phyloP scores from a whole-genome alignment of 208 protist species.

The Trypanosoma platydactyli region DNA sequence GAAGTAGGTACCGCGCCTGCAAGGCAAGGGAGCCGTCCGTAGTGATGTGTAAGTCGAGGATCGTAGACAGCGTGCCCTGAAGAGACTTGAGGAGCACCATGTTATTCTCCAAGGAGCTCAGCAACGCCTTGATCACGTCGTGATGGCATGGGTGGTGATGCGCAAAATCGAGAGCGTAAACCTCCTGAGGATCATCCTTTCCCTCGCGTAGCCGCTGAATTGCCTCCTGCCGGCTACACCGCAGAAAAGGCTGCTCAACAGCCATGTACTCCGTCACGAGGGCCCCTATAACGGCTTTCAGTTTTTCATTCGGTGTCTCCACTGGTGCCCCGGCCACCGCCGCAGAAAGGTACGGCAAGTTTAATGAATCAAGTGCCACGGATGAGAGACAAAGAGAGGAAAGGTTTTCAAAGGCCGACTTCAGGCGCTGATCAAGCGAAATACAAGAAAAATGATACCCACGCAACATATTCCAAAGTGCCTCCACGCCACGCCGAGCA shows the following conservation, averaged over 20 bases:
- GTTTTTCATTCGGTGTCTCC: slow-evolving; percentile 65
- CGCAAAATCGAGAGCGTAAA: slow-evolving; percentile 71
- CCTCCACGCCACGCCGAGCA: slow-evolving; percentile 59
- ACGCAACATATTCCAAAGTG: slow-evolving; percentile 68
- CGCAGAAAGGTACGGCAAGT: slow-evolving; percentile 46
- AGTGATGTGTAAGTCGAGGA: slow-evolving; percentile 57
- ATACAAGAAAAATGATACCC: slow-evolving; percentile 71
- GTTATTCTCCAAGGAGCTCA: slow-evolving; percentile 61
- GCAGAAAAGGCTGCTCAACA: slow-evolving; percentile 70
- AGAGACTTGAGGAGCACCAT: slow-evolving; percentile 60
- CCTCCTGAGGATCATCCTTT: slow-evolving; percentile 22
- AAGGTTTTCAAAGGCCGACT: slow-evolving; percentile 54
- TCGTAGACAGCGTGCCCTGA: slow-evolving; percentile 41
- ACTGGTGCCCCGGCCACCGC: slow-evolving; percentile 6
- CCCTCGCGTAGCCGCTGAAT: slow-evolving; percentile 59
- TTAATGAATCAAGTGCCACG: slow-evolving; percentile 51
- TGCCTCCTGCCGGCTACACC: slow-evolving; percentile 62
- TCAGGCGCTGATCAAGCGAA: slow-evolving; percentile 49
- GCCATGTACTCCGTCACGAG: slow-evolving; percentile 74
- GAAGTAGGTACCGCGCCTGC: slow-evolving; percentile 69
- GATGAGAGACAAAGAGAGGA: slow-evolving; percentile 69
- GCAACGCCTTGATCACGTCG: slow-evolving; percentile 55
- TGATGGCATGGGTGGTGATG: slow-evolving; percentile 78
- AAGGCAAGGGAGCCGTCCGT: slow-evolving; percentile 62
- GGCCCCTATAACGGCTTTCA: slow-evolving; percentile 45